Evolutionary conservation across 2,329 filamentous ascomycete species (phyloP).

Genomic region (Diaporthe sp.): DNA sequence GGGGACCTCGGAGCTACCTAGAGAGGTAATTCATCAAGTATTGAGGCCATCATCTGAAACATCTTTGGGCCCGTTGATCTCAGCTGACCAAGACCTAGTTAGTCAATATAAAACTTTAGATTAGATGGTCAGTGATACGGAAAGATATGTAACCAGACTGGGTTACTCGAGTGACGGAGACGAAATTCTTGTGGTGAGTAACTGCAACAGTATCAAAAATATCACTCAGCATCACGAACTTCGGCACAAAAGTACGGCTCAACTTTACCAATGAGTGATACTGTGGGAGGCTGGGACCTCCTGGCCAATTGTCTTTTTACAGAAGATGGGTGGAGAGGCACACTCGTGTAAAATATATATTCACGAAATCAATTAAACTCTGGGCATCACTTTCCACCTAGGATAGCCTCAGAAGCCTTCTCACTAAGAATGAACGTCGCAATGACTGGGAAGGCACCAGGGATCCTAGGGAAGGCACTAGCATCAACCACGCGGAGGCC

Average conservation of each 20-base stretch:
- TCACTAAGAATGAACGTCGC: slow-evolving; percentile 18
- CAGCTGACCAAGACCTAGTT: not conserved
- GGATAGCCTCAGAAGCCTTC: slow-evolving; percentile 14
- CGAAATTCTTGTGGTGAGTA: no score
- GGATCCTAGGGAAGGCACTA: slow-evolving; percentile 32
- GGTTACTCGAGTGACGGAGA: not conserved
- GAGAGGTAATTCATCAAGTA: no score
- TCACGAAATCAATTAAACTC: not conserved
- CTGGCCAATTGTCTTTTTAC: not conserved
- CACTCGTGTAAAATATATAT: not conserved
- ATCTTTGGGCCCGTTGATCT: not conserved
- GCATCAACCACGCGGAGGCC: slow-evolving; percentile 43
- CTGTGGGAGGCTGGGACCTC: no score
- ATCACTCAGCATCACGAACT: not conserved
- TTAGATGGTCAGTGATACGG: no score
- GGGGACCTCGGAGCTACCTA: no score
- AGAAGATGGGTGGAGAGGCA: not conserved
- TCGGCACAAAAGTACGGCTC: not conserved
- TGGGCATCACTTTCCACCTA: not conserved
- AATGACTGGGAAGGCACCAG: slow-evolving; percentile 14
- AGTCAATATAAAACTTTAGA: not conserved
- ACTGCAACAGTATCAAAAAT: no score
- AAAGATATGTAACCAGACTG: not conserved
- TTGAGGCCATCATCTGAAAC: no score
- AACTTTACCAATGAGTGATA: not conserved